phyloP scores from a whole-genome alignment of 2,329 filamentous ascomycete species.

The Thielaviopsis euricoi region DNA sequence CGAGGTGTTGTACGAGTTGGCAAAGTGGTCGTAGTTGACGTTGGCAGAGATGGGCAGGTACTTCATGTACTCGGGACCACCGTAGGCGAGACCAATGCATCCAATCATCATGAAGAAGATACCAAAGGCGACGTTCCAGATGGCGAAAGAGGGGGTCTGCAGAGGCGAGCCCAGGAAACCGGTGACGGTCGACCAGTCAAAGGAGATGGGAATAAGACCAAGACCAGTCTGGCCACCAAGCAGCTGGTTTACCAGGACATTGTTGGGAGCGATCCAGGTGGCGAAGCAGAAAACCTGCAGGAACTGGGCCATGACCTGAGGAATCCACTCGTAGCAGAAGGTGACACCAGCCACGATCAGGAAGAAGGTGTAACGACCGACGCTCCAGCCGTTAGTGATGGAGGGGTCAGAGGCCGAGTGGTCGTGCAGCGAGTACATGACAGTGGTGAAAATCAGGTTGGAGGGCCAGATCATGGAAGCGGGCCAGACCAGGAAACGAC shows the following conservation, averaged over 20 bases:
- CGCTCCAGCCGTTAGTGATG: slow-evolving; percentile 41
- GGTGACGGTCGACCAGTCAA: slow-evolving; percentile 33
- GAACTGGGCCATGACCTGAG: slow-evolving; percentile 31
- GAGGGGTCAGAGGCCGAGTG: slow-evolving; percentile 29
- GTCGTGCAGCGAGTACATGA: slow-evolving; percentile 33
- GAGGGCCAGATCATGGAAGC: slow-evolving; percentile 43
- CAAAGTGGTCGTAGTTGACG: slow-evolving; percentile 45
- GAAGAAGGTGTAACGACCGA: slow-evolving; percentile 49
- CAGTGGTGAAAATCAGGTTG: slow-evolving; percentile 34
- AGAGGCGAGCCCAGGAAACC: slow-evolving; percentile 33
- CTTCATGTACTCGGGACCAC: slow-evolving; percentile 38
- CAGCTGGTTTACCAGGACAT: slow-evolving; percentile 43
- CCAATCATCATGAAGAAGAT: slow-evolving; percentile 38
- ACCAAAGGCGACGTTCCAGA: slow-evolving; percentile 36
- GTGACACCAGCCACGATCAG: slow-evolving; percentile 35
- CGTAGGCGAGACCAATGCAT: slow-evolving; percentile 43
- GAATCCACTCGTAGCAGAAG: slow-evolving; percentile 38
- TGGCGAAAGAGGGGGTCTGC: slow-evolving; percentile 36
- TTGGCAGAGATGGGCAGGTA: slow-evolving; percentile 44
- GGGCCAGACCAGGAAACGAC: slow-evolving; percentile 36
- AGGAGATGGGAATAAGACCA: slow-evolving; percentile 43
- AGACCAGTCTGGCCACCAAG: slow-evolving; percentile 42
- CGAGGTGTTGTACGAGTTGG: slow-evolving; percentile 39
- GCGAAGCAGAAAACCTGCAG: slow-evolving; percentile 42
- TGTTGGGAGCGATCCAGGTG: slow-evolving; percentile 45